Conservation (phyloP, 345 rosid species). For the Eucalyptus virginea region DNA sequence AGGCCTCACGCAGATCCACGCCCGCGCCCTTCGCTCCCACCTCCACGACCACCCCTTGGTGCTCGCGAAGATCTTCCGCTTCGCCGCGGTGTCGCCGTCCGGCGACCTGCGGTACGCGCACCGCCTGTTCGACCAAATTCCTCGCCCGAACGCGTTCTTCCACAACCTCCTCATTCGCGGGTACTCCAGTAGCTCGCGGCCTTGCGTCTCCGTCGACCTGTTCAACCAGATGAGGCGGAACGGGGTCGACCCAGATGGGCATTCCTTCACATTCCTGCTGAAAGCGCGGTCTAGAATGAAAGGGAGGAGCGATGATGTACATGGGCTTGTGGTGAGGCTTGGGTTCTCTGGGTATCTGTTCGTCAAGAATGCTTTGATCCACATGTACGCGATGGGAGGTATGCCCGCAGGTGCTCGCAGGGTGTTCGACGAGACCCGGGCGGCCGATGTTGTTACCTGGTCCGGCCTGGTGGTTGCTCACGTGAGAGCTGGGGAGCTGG, state of each 20-base stretch:
- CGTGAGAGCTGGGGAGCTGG: conserved; percentile 3
- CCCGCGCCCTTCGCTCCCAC: neutral
- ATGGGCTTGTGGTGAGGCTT: neutral
- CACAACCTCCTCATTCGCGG: neutral
- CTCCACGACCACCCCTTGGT: neutral
- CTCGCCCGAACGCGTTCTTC: neutral
- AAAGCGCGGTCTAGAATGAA: neutral
- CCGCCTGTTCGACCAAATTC: neutral
- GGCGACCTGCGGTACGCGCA: neutral
- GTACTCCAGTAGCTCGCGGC: neutral
- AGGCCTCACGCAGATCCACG: neutral
- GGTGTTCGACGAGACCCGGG: conserved; percentile 3
- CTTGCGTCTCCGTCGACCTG: neutral
- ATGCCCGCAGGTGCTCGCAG: neutral
- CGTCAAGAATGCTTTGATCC: neutral
- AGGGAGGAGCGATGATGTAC: neutral
- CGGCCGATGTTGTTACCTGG: conserved; percentile 12
- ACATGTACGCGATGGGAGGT: conserved; percentile 1
- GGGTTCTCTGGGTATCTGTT: neutral
- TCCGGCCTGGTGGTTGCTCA: conserved; percentile 6
- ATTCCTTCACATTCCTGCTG: neutral
- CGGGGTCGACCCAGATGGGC: neutral
- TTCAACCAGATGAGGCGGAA: neutral
- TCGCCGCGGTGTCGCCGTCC: neutral
- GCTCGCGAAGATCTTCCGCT: neutral